Evolutionary conservation across 169 alveolate genomes (phyloP), one percentile per base, ranked within the genome.

Genomic region (Plasmodium sp.): DNA sequence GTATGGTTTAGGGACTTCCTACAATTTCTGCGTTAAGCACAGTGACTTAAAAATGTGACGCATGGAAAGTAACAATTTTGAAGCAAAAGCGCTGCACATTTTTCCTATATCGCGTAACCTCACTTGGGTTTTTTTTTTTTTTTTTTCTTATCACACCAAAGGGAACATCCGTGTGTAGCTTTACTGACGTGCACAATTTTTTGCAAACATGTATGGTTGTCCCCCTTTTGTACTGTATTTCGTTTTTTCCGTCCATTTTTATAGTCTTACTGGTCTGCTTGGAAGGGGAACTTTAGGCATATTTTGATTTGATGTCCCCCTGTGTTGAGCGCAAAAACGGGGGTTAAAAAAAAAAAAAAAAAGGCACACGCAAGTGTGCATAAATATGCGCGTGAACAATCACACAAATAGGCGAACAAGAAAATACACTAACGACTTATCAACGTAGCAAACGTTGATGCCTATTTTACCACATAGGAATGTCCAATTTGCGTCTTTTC

Each of bases 81-180:
- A 22, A 80, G 22, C 34, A 80, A 80, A 80, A 18, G 33, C 56
- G 84, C 56, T 45, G 84, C 84, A 80, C 77, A 67, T 43, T 80
- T 22, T 51, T 43, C 41, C 58, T 80, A 80, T 80, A 18, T 80
- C 58, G 14, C n/a, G 48, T 80, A 41, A 80, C 12, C 77, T 22
- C n/a, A 22, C 27, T 22, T 22, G 12, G 18, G 18, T 12, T 48
- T 67, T 67, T 67, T 18, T 67, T 67, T 67, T 22, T 67, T 67
- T 67, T 67, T 27, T 67, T 67, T 67, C 75, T 1, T 67, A 5
- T n/a, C 36, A 67, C 77, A 67, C 77, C 33, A 67, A 67, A 34
- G 41, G 41, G 77, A 31, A 22, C 77, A 67, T 67, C 7, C 16
- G 43, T 18, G 39, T 67, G 39, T 67, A 67, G 39, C 16, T 67